These are phyloP conservation scores for Takashimella koratensis DNA, from an alignment of 1,284 basidiomycete genomes.

Conservation along the genomic window DNA sequence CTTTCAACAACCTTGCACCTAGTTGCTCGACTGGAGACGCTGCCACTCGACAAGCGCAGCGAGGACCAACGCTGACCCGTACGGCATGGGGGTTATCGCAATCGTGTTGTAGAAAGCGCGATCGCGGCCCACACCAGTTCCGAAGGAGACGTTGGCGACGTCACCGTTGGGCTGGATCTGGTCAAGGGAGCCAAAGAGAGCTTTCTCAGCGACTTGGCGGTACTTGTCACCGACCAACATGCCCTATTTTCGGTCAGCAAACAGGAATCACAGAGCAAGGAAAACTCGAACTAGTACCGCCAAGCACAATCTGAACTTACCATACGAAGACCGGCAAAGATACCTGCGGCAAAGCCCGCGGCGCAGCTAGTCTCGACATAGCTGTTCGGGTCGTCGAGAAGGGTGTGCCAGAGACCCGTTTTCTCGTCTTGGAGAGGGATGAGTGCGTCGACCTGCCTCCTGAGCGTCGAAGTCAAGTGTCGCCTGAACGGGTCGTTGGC, in stretches of 20 bases:
- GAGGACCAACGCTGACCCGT: conserved; percentile 59
- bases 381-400: conserved; percentile 56
- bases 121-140: conserved; percentile 56
- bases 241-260: no score
- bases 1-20: no score
- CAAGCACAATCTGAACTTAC: no score
- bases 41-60: conserved; percentile 46
- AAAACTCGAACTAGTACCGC: no score
- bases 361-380: conserved; percentile 59
- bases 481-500: conserved; percentile 50
- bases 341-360: conserved; percentile 59
- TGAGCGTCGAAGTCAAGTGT: conserved; percentile 52
- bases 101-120: conserved; percentile 55
- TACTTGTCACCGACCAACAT: conserved; percentile 50
- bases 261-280: no score
- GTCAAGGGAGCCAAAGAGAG: conserved; percentile 54
- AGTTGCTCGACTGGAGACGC: conserved; percentile 14
- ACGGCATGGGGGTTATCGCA: conserved; percentile 59
- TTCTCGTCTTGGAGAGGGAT: conserved; percentile 53
- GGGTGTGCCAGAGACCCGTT: conserved; percentile 60
- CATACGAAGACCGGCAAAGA: conserved; percentile 19
- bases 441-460: conserved; percentile 56
- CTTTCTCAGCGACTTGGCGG: conserved; percentile 51
- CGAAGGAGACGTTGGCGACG: conserved; percentile 56
- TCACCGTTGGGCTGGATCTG: conserved; percentile 56